Conservation (phyloP, 352 stramenopile genomes). For the Phytophthora agathidicida region DNA sequence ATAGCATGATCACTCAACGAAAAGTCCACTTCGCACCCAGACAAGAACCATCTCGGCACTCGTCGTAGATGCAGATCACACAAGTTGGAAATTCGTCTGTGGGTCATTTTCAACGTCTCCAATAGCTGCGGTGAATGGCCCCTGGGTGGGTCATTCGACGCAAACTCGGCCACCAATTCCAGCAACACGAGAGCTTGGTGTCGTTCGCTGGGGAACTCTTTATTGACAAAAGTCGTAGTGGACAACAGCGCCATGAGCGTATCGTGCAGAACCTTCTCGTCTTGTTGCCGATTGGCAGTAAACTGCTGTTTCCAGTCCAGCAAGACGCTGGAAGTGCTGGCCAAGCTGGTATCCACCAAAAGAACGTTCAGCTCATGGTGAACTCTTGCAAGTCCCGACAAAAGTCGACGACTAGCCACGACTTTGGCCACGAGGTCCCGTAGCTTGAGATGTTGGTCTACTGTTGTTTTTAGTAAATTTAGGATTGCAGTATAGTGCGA, state of each 20-base stretch:
- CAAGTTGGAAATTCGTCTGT: conserved; percentile 59
- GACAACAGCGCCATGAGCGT: conserved; percentile 58
- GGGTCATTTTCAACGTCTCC: conserved; percentile 70
- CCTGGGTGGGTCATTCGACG: conserved; percentile 33
- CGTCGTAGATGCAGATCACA: conserved; percentile 54
- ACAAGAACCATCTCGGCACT: conserved; percentile 68
- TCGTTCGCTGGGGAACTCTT: conserved; percentile 56
- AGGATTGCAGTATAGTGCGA: conserved; percentile 51
- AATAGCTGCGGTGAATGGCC: conserved; percentile 54
- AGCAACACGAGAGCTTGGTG: conserved; percentile 64
- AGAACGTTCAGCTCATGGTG: conserved; percentile 51
- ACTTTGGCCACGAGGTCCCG: conserved; percentile 42
- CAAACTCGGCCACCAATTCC: conserved; percentile 61
- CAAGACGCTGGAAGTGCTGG: conserved; percentile 34
- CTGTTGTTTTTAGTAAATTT: conserved; percentile 40
- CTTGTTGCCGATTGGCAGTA: conserved; percentile 49
- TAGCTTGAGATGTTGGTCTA: conserved; percentile 53
- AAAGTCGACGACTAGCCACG: conserved; percentile 49
- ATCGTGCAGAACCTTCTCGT: conserved; percentile 63
- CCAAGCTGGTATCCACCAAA: conserved; percentile 33
- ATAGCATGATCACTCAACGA: conserved; percentile 41
- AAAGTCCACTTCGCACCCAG: conserved; percentile 56
- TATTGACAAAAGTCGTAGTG: conserved; percentile 58
- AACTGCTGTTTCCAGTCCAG: conserved; percentile 59
- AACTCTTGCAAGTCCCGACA: conserved; percentile 41